Base-by-base conservation (phyloP, 2,329 filamentous ascomycete genomes). In the Cladobotryum protrusum region DNA sequence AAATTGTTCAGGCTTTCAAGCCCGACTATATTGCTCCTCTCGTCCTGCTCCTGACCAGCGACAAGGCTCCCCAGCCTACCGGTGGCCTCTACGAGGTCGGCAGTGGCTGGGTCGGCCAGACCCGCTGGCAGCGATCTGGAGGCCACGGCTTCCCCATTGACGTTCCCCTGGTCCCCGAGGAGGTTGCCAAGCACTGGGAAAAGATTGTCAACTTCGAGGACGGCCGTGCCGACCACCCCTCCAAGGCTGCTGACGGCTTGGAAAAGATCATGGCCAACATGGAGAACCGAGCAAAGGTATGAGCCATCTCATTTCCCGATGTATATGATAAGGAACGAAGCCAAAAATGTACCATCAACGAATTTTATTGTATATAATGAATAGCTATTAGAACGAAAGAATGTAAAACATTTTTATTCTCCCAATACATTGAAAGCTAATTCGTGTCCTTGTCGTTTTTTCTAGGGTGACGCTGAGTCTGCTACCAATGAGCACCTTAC, bases 1-100 rank as follows among this genome's bases (percentile, higher is more conserved):
- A 99, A 75, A 83, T 97, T 75, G 91, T 99, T 15, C 91, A 97
- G 75, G 92, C 93, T 42, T 96, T 99, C 79, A 99, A 97, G 83
- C 93, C 93, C 53, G 92, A 97, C 66, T 97, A 96, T 72, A 91
- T 99, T 68, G 93, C 93, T 47, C 93, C 93, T 54, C 74, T 97
- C 35, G 91, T 99, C 46, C 83, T 92, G 49, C 83, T 91, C 40
- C 86, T 99, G 51, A 77, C 70, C 69, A 89, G 83, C 67, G 93
- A 99, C 74, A 88, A 89, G 72, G 83, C 90, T 47, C 92, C 93
- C 24, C 81, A 87, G 63, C 81, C 83, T 14, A 96, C 90, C 51
- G 92, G 92, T 57, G 86, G 85, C 47, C 79, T 99, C 43, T 99
- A 90, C 72, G 93, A 99, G 74, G 89, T 92, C 59, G 93, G 93